Evolutionary conservation across 139 green algal species (phyloP).

Genomic region (Picochlorum sp.): DNA sequence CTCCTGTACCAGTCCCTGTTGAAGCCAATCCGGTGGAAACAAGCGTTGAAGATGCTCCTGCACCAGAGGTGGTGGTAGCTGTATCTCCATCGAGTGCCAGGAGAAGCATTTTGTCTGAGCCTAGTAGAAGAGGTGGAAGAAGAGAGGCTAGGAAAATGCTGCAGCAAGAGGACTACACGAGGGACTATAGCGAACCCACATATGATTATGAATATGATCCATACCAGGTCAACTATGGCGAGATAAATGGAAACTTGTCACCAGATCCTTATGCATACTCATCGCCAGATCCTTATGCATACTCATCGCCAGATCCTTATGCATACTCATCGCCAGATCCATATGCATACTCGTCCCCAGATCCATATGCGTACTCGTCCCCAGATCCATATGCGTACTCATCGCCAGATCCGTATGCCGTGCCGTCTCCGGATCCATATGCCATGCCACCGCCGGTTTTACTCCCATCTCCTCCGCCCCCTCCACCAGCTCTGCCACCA

Average conservation of each 20-base stretch:
- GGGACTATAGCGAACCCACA: neutral
- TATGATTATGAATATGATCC: constrained; percentile 5
- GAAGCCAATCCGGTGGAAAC: neutral
- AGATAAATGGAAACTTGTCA: neutral
- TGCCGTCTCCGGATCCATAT: neutral
- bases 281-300: no score
- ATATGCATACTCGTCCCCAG: neutral
- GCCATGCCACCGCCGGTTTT: neutral
- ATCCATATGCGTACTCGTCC: neutral
- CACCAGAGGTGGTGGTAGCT: no score
- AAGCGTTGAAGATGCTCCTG: neutral
- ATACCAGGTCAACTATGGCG: constrained; percentile 1
- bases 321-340: neutral
- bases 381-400: neutral
- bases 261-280: neutral
- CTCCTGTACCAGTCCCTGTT: neutral
- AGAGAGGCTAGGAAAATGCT: no score
- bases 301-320: neutral
- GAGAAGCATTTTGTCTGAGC: no score
- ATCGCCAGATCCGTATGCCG: neutral
- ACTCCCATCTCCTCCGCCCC: constrained; percentile 1
- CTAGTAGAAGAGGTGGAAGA: no score
- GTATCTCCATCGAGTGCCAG: no score
- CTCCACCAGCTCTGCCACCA: constrained; percentile 1
- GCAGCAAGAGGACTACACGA: neutral